Evolutionary conservation across 1,284 basidiomycete species (phyloP), one percentile per base, ranked within the genome.

Genomic region (Mycosarcoma mackinlayi): DNA sequence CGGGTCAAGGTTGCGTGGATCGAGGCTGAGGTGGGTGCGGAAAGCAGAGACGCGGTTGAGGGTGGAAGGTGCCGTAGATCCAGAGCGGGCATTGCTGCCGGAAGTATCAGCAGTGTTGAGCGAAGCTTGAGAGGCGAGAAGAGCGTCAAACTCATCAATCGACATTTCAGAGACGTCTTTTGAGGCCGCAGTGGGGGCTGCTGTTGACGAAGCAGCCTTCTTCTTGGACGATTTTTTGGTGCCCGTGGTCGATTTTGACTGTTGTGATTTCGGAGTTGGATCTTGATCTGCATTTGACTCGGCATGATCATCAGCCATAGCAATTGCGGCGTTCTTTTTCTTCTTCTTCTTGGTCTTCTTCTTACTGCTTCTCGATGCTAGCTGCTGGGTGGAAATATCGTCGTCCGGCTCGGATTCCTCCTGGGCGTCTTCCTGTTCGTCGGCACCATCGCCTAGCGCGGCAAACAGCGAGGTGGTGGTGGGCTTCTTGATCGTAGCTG

Each of bases 321-420:
- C 46, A 28, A 45, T 38, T 25, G 52, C 46, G 24, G 61, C 76
- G 23, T 75, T 78, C 28, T 74, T 78, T 42, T 80, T 82, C 45
- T 75, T 77, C 40, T 80, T 81, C 44, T 74, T 77, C 52, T 79
- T 79, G 53, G 67, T 78, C 58, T 72, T 63, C 19, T 70, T 61
- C 35, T 65, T 69, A 51, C 54, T 67, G 31, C 30, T 59, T 45
- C 42, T 61, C 11, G 18, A 38, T 7, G 44, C 45, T 37, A n/a
- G n/a, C n/a, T 55, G 39, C 35, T 62, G 51, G 7, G 56, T 45
- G 0, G 69, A 60, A 11, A 73, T 58, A 19, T 60, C 57, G 9
- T 65, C 49, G 10, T 75, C 70, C 9, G 59, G 52, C 7, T 62
- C 55, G 10, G 34, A 52, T 0, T 58, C 52, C 4, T 73, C 64